phyloP scores from a whole-genome alignment of 345 rosid species.

The Brassica rapa region DNA sequence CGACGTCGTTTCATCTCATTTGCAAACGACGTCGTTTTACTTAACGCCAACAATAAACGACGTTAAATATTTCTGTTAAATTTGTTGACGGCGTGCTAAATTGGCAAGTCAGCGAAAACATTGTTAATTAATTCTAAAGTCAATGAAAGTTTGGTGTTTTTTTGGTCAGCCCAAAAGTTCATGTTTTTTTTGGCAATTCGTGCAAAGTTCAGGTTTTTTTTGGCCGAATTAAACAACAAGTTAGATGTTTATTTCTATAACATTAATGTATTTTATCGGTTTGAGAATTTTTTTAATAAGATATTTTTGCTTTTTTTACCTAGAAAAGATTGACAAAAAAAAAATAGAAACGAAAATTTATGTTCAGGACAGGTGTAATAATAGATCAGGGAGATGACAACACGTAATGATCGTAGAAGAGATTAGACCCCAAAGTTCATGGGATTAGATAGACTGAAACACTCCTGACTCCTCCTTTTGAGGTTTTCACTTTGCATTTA shows the following conservation, averaged over 20 bases:
- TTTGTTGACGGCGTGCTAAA: too few relatives aligned
- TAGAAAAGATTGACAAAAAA: too few relatives aligned
- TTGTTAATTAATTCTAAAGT: too few relatives aligned
- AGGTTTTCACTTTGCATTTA: conserved; percentile 19
- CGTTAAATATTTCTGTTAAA: too few relatives aligned
- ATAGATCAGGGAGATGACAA: conserved; percentile 24
- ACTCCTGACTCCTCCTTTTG: conserved; percentile 21
- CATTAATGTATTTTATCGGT: background rate
- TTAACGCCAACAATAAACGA: too few relatives aligned
- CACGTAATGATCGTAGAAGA: conserved; percentile 20
- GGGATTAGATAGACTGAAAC: conserved; percentile 36
- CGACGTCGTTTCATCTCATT: too few relatives aligned
- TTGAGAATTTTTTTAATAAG: background rate
- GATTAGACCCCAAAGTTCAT: conserved; percentile 32
- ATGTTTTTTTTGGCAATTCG: too few relatives aligned
- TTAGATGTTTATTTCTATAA: background rate
- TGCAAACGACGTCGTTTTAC: too few relatives aligned
- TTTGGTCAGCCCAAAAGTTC: too few relatives aligned
- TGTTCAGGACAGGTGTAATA: background rate
- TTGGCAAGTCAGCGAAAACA: too few relatives aligned
- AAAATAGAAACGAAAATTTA: background rate
- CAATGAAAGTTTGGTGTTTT: too few relatives aligned
- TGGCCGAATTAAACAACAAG: background rate
- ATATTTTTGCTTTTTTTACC: background rate
- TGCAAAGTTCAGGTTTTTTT: too few relatives aligned